Evolutionary conservation across 2,329 filamentous ascomycete species (phyloP).

Genomic region (Tolypocladium album): DNA sequence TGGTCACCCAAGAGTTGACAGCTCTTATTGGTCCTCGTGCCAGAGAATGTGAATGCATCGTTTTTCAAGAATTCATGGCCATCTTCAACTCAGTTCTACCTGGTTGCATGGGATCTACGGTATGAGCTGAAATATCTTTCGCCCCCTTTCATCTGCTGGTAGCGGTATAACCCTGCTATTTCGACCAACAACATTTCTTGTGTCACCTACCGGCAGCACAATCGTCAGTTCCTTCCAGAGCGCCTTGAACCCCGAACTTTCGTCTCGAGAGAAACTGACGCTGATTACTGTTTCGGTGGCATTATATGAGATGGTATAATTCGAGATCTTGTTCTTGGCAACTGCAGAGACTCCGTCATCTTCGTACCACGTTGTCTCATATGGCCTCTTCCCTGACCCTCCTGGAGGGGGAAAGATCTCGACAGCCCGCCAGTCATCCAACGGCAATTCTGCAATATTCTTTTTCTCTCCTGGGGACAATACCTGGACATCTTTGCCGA

Average conservation of each 20-base stretch:
- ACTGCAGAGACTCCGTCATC: slow-evolving; percentile 24
- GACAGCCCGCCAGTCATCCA: slow-evolving; percentile 30
- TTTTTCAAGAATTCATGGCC: not conserved
- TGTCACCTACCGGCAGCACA: slow-evolving; percentile 21
- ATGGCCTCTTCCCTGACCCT: slow-evolving; percentile 11
- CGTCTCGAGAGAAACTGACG: slow-evolving; percentile 17
- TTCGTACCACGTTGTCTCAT: slow-evolving; percentile 23
- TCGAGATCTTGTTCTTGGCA: slow-evolving; percentile 19
- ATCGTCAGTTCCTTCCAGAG: slow-evolving; percentile 22
- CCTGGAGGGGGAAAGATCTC: slow-evolving; percentile 29
- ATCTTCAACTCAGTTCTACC: not conserved
- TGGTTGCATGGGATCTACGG: not conserved
- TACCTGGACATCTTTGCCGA: slow-evolving; percentile 26
- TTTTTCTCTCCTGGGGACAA: slow-evolving; percentile 22
- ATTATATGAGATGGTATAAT: slow-evolving; percentile 18
- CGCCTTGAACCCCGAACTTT: slow-evolving; percentile 19
- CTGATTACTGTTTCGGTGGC: slow-evolving; percentile 9
- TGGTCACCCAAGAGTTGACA: not conserved
- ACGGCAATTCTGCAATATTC: slow-evolving; percentile 25
- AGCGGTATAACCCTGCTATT: slow-evolving; percentile 2
- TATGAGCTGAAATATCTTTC: not conserved
- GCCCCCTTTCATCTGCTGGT: not conserved
- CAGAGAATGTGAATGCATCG: not conserved
- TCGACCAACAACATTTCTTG: slow-evolving; percentile 6
- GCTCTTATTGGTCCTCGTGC: not conserved